These are phyloP conservation scores for Dendrobium chrysotoxum DNA, from an alignment of 106 monocot species.

Conservation along the genomic window DNA sequence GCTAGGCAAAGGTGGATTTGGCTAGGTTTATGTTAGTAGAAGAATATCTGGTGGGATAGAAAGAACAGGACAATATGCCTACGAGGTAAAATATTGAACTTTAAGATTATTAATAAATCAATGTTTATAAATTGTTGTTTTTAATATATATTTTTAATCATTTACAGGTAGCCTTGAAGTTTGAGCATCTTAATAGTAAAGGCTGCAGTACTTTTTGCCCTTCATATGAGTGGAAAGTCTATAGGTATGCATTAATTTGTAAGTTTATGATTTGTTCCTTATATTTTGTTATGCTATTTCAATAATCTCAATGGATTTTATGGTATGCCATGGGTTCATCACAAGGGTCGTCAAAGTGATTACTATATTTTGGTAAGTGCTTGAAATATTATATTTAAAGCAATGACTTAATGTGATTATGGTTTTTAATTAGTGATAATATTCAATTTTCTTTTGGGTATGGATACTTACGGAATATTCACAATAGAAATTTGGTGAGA, in stretches of 20 bases:
- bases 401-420: no score
- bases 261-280: constrained; percentile 4
- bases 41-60: constrained; percentile 84
- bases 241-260: constrained; percentile 48
- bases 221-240: constrained; percentile 92
- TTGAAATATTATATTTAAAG: no score
- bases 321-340: constrained; percentile 84
- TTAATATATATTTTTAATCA: constrained; percentile 1
- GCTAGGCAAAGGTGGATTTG: no score
- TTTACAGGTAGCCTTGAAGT: constrained; percentile 73
- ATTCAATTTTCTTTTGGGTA: no score
- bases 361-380: no score
- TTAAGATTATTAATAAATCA: neutral
- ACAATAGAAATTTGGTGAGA: no score
- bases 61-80: constrained; percentile 84
- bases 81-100: constrained; percentile 51
- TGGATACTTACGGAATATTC: no score
- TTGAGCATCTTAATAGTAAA: constrained; percentile 87
- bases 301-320: constrained; percentile 91
- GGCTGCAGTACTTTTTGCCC: constrained; percentile 89
- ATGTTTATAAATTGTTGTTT: neutral
- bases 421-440: no score
- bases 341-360: no score
- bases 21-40: constrained; percentile 95
- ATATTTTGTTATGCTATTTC: constrained; percentile 9